These are phyloP conservation scores for Xerocomus brunneocitrinus DNA, from an alignment of 768 basidiomycete genomes.

Conservation along the genomic window DNA sequence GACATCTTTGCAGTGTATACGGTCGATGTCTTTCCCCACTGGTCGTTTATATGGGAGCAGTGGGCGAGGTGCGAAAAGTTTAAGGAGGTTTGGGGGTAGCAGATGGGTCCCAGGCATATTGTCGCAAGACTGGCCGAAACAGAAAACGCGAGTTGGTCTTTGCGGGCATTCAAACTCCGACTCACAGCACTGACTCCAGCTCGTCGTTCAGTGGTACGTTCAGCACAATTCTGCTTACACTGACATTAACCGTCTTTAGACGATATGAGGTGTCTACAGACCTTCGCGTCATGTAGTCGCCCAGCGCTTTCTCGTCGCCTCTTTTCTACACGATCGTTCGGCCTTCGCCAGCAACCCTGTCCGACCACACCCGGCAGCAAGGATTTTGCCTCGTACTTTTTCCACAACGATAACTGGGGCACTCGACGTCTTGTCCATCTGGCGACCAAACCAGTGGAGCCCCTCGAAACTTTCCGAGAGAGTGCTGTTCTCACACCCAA, in stretches of 20 bases:
- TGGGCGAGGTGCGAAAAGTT: constrained; percentile 92
- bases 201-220: neutral
- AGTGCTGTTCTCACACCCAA: constrained; percentile 43
- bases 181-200: neutral
- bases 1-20: constrained; percentile 64
- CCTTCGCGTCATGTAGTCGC: constrained; percentile 12
- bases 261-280: constrained; percentile 16
- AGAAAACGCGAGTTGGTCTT: constrained; percentile 7
- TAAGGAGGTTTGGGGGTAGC: constrained; percentile 92
- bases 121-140: constrained; percentile 7
- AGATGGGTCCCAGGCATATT: constrained; percentile 72
- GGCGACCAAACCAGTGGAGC: constrained; percentile 9
- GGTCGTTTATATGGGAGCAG: constrained; percentile 85
- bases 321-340: constrained; percentile 4
- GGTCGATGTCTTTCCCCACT: constrained; percentile 77
- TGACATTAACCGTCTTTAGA: constrained; percentile 1
- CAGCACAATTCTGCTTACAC: neutral
- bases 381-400: constrained; percentile 54
- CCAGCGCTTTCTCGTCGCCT: constrained; percentile 8
- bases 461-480: constrained; percentile 31
- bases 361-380: constrained; percentile 18
- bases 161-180: constrained; percentile 30
- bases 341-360: neutral
- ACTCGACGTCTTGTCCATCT: constrained; percentile 13
- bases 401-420: constrained; percentile 56